Evolutionary conservation across 768 basidiomycete species (phyloP).

Genomic region (Panellus pusillus): DNA sequence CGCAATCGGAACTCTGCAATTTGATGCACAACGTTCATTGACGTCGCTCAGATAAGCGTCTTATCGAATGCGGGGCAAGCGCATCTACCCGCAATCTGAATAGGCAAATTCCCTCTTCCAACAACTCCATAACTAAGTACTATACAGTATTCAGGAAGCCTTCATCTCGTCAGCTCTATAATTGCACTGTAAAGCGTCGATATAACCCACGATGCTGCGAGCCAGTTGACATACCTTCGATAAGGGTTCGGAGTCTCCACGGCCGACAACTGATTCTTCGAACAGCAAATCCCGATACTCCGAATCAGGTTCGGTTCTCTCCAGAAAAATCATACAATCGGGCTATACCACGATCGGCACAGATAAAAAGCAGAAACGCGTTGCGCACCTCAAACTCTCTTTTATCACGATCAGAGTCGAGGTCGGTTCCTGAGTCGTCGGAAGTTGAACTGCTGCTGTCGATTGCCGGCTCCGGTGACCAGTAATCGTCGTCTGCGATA

Average conservation of each 20-base stretch:
- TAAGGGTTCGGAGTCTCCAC: slow-evolving; percentile 1
- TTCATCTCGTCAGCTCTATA: not conserved
- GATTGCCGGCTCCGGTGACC: slow-evolving; percentile 11
- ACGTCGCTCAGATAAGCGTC: not conserved
- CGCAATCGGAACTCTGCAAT: not conserved
- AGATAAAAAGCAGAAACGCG: not conserved
- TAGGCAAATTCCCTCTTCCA: not conserved
- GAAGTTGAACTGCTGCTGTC: slow-evolving; percentile 3
- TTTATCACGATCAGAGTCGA: not conserved
- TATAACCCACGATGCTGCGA: not conserved
- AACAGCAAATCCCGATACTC: not conserved
- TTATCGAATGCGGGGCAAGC: no score
- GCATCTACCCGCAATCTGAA: not conserved
- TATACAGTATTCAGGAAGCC: not conserved
- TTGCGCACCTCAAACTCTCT: not conserved
- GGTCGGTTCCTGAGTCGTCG: slow-evolving; percentile 15
- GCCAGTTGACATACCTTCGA: slow-evolving; percentile 3
- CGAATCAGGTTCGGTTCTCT: not conserved
- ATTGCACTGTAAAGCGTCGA: not conserved
- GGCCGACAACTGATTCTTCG: slow-evolving; percentile 9
- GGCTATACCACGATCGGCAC: not conserved
- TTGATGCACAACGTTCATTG: not conserved
- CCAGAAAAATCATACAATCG: not conserved
- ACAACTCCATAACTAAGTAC: not conserved
- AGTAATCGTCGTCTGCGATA: slow-evolving; percentile 2